Base-by-base conservation (phyloP, 139 green algal species). In the Edaphochlamys debaryana region DNA sequence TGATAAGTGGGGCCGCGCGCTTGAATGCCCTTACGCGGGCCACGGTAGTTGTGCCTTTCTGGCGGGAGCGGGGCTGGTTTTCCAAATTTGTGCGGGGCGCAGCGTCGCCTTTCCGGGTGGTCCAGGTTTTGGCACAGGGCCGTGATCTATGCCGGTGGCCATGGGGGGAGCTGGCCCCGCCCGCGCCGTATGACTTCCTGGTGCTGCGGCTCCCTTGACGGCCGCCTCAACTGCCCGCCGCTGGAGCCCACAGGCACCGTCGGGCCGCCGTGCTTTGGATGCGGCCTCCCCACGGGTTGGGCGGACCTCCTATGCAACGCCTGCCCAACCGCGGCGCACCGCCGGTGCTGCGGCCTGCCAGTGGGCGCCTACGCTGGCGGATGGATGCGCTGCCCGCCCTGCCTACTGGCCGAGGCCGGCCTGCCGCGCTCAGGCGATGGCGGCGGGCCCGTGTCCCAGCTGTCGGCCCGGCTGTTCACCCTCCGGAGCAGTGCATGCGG, bases 11-110 rank as follows among this genome's bases (percentile, higher is more conserved):
- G n/a, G n/a, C n/a, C n/a, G n/a, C n/a, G n/a, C n/a, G n/a, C n/a
- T n/a, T n/a, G n/a, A n/a, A n/a, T n/a, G n/a, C n/a, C n/a, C n/a
- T n/a, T 54, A 83, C 79, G 32, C 34, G 37, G 6, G 79, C 79
- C 19, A 78, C 79, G 1, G 52, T 85, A 5, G 40, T 85, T 4
- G 79, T 85, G 20, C 79, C 79, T 5, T n/a, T 69, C 25, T 85
- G 79, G 79, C 36, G n/a, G 29, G 60, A 69, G 34, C 29, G 41
- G 45, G 25, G n/a, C 17, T 77, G 79, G 79, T 85, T 77, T 36
- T 11, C 25, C 23, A 17, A 29, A 7, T 78, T 60, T 41, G 70
- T 78, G 25, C 36, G 45, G 29, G 25, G 67, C 23, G 68, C 25
- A 29, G 40, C 40, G 40, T 6, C n/a, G 25, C 11, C 4, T n/a